Percentiles rank a stretch among this genome's conserved stretches.
phyloP scores from a whole-genome alignment of 805 yeast genomes.

The Kregervanrija delftensis region DNA sequence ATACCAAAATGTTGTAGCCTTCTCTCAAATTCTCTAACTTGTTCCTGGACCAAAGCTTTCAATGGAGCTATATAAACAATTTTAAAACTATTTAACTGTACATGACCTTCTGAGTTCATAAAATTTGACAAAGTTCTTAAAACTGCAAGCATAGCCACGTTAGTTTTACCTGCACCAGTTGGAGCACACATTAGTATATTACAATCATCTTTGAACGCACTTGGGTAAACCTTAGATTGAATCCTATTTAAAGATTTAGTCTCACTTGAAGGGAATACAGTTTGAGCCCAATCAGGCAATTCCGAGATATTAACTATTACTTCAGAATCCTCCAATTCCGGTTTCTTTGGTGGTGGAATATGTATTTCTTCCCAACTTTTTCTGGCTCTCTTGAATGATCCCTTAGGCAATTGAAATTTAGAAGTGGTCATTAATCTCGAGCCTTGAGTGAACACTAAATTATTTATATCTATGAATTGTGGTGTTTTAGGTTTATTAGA shows the following conservation, averaged over 20 bases:
- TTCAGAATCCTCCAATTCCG: conserved; percentile 27
- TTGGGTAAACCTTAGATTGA: conserved; percentile 75
- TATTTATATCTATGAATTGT: conserved; percentile 52
- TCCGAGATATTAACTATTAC: conserved; percentile 48
- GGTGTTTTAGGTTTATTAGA: conserved; percentile 32
- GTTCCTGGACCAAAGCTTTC: conserved; percentile 93
- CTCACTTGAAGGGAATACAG: conserved; percentile 64
- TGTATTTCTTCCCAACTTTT: conserved; percentile 81
- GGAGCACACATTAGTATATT: conserved; percentile 91
- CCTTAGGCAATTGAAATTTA: conserved; percentile 71
- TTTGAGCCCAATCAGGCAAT: conserved; percentile 78
- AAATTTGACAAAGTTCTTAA: conserved; percentile 53
- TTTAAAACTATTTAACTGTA: conserved; percentile 54
- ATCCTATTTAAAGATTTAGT: conserved; percentile 67
- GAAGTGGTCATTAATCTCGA: conserved; percentile 58
- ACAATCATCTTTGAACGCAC: conserved; percentile 65
- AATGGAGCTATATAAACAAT: conserved; percentile 88
- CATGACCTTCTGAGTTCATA: conserved; percentile 38
- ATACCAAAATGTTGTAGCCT: conserved; percentile 60
- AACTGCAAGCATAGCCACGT: conserved; percentile 84
- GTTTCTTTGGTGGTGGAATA: conserved; percentile 74
- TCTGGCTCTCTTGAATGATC: conserved; percentile 71
- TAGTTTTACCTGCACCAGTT: conserved; percentile 98
- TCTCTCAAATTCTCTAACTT: conserved; percentile 76
- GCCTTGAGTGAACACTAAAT: conserved; percentile 65